phyloP scores from a whole-genome alignment of 2,329 filamentous ascomycete species.

The Alternaria sp. region DNA sequence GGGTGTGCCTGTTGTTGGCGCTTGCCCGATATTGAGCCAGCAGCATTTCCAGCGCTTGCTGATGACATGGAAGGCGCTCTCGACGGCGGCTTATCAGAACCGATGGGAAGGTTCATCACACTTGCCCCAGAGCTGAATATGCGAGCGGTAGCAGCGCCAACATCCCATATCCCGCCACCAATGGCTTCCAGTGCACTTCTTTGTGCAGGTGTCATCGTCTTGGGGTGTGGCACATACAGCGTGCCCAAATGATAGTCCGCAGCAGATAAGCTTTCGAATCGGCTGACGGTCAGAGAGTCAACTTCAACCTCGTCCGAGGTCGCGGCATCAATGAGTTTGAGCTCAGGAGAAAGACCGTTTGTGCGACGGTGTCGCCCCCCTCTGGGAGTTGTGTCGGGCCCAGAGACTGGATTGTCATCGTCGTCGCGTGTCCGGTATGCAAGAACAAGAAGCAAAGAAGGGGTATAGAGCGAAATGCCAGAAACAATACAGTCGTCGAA shows the following conservation, averaged over 20 bases:
- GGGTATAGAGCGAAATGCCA: conserved; percentile 94
- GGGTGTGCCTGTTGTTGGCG: conserved; percentile 51
- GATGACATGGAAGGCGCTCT: conserved; percentile 41
- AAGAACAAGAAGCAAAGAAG: conserved; percentile 86
- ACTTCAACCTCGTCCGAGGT: conserved; percentile 85
- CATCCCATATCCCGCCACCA: conserved; percentile 85
- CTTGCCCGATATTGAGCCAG: conserved; percentile 27
- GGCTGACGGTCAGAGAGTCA: conserved; percentile 82
- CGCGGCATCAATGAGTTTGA: conserved; percentile 86
- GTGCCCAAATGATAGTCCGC: conserved; percentile 92
- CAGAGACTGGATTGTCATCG: conserved; percentile 65
- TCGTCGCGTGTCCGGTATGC: conserved; percentile 82
- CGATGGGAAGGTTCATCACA: conserved; percentile 59
- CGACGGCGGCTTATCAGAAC: conserved; percentile 44
- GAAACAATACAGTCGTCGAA: conserved; percentile 96
- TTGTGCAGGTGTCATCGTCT: conserved; percentile 66
- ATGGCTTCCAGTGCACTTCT: conserved; percentile 79
- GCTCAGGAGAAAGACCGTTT: conserved; percentile 83
- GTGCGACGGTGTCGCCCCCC: conserved; percentile 73
- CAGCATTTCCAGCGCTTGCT: conserved; percentile 40
- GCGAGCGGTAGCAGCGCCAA: conserved; percentile 82
- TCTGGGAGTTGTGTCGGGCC: conserved; percentile 64
- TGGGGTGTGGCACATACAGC: conserved; percentile 75
- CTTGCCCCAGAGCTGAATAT: conserved; percentile 89
- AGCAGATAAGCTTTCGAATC: conserved; percentile 83